Evolutionary conservation across 2,329 filamentous ascomycete genomes (phyloP).

Genomic region (Lasiodiplodia sp.): DNA sequence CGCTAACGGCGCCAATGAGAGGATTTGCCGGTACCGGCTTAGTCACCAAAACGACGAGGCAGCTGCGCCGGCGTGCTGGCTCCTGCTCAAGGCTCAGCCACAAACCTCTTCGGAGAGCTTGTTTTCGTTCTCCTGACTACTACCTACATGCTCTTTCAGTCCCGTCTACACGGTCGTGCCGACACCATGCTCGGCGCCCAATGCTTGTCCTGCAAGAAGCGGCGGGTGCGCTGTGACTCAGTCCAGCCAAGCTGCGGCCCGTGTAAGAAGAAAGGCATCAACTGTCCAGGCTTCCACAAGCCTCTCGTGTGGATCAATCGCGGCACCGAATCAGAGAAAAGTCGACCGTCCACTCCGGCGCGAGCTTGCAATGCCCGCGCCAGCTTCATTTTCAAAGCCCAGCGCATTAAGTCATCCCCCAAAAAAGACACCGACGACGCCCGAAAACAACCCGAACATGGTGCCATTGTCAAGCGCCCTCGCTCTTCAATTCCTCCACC

Average conservation of each 20-base stretch:
- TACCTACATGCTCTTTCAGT: not conserved
- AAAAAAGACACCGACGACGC: not conserved
- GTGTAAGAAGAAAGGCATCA: not conserved
- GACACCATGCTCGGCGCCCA: not conserved
- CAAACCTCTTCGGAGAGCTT: not conserved
- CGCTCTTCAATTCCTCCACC: not conserved
- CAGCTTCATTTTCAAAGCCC: not conserved
- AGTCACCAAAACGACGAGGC: no score
- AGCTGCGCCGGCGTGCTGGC: no score
- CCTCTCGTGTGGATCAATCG: not conserved
- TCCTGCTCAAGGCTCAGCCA: not conserved
- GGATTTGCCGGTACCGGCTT: no score
- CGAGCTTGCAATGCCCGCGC: no score
- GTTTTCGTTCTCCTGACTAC: not conserved
- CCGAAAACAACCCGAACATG: not conserved
- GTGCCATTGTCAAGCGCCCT: not conserved
- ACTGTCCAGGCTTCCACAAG: not conserved
- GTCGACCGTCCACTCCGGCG: not conserved
- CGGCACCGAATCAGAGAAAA: not conserved
- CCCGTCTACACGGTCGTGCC: no score
- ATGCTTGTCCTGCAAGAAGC: not conserved
- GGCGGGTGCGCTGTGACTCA: not conserved
- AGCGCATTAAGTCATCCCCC: not conserved
- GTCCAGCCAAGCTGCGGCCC: not conserved
- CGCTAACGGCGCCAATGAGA: no score